phyloP scores from a whole-genome alignment of 2,329 filamentous ascomycete genomes.

The Spiromastix sp. region DNA sequence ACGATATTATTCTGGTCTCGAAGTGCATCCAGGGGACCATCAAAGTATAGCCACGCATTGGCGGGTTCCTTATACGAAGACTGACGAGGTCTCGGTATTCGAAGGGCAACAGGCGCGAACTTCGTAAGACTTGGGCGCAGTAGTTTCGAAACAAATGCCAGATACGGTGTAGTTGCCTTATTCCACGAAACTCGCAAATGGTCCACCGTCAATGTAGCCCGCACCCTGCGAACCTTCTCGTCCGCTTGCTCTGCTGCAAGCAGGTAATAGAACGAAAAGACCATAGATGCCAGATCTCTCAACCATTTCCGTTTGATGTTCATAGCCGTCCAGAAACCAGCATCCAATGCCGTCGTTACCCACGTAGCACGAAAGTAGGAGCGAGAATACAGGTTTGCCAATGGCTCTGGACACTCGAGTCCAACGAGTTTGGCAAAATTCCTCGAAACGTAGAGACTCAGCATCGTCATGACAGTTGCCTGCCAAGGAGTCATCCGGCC shows the following conservation, averaged over 20 bases:
- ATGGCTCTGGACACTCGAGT: constrained; percentile 82
- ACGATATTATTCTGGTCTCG: constrained; percentile 68
- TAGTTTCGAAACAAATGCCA: constrained; percentile 60
- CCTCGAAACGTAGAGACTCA: constrained; percentile 81
- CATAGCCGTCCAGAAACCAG: constrained; percentile 98
- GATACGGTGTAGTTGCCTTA: constrained; percentile 80
- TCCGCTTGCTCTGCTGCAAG: constrained; percentile 89
- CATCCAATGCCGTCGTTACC: constrained; percentile 88
- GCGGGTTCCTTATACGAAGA: constrained; percentile 80
- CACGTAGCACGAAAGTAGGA: constrained; percentile 94
- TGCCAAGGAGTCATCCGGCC: constrained; percentile 77
- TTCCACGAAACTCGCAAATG: constrained; percentile 93
- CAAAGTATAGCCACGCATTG: constrained; percentile 85
- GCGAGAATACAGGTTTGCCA: constrained; percentile 86
- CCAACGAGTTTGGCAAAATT: constrained; percentile 92
- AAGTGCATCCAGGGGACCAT: constrained; percentile 71
- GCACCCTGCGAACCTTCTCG: constrained; percentile 88
- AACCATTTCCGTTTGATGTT: constrained; percentile 70
- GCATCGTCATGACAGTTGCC: constrained; percentile 72
- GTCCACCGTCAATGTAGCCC: constrained; percentile 77
- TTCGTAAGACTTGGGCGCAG: constrained; percentile 68
- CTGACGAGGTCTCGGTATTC: constrained; percentile 68
- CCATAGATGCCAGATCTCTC: constrained; percentile 68
- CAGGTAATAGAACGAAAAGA: constrained; percentile 84
- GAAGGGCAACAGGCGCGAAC: constrained; percentile 70